Evolutionary conservation across 2,329 filamentous ascomycete genomes (phyloP).

Genomic region (Xylariaceae sp.): DNA sequence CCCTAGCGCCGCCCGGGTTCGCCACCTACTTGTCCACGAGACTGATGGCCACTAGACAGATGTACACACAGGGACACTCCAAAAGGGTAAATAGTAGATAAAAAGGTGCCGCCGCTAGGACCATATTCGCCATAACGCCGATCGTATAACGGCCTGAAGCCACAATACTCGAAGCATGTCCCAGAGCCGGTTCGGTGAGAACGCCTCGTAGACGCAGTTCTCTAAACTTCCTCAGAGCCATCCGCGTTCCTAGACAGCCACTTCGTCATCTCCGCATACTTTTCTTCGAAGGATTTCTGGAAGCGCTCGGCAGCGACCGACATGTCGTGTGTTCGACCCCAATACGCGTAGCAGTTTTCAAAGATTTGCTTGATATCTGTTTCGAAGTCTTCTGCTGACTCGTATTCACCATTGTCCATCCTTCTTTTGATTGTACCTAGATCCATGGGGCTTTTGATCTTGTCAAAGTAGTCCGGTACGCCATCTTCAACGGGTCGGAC

Average conservation of each 20-base stretch:
- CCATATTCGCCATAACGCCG: too few species aligned
- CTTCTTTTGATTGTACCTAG: constrained; percentile 59
- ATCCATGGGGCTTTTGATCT: constrained; percentile 62
- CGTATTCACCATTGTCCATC: constrained; percentile 55
- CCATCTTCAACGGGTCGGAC: constrained; percentile 56
- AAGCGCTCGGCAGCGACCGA: constrained; percentile 56
- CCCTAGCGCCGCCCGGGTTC: too few species aligned
- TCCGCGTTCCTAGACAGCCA: constrained; percentile 55
- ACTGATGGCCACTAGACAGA: too few species aligned
- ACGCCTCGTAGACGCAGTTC: neutral
- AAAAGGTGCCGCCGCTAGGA: too few species aligned
- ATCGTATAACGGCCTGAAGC: too few species aligned
- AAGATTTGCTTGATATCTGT: constrained; percentile 61
- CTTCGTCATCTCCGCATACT: constrained; percentile 57
- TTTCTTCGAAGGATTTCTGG: constrained; percentile 57
- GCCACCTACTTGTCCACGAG: too few species aligned
- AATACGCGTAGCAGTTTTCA: constrained; percentile 63
- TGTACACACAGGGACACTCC: too few species aligned
- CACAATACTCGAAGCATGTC: too few species aligned
- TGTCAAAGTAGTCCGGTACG: constrained; percentile 60
- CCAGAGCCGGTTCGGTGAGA: too few species aligned
- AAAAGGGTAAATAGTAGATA: too few species aligned
- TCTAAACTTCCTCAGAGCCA: constrained; percentile 37
- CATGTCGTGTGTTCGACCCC: constrained; percentile 41
- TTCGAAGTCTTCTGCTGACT: constrained; percentile 51